A percentile compares a stretch with the other conserved stretches of the same genome.
These are phyloP conservation scores for Suillus subluteus DNA, from an alignment of 768 basidiomycete species.

Conservation along the genomic window DNA sequence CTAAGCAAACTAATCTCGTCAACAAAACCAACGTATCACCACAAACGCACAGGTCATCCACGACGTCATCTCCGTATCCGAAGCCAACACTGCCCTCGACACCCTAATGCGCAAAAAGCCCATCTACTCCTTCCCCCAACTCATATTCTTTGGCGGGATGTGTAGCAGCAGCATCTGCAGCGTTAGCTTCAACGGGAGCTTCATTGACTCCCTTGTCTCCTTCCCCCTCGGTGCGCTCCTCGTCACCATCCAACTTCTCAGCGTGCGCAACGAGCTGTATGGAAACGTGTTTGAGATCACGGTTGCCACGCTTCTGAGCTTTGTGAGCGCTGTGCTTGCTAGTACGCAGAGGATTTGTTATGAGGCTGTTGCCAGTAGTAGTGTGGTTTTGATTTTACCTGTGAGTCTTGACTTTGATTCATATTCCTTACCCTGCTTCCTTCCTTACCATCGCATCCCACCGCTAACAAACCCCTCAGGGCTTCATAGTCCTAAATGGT, in stretches of 20 bases:
- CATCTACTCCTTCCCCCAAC: constrained; percentile 61
- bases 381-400: constrained; percentile 81
- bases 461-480: constrained; percentile 29
- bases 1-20: neutral
- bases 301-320: constrained; percentile 78
- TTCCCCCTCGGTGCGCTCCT: constrained; percentile 80
- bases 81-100: constrained; percentile 73
- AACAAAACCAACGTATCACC: neutral
- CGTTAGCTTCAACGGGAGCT: constrained; percentile 72
- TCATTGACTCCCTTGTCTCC: constrained; percentile 73
- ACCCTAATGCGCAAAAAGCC: constrained; percentile 69
- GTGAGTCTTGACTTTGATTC: constrained; percentile 39
- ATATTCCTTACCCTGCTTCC: neutral
- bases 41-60: constrained; percentile 66
- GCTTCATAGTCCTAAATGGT: constrained; percentile 72
- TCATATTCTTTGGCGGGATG: constrained; percentile 73
- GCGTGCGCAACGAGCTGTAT: constrained; percentile 77
- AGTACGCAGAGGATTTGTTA: constrained; percentile 76
- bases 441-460: neutral
- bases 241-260: constrained; percentile 71
- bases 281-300: constrained; percentile 85
- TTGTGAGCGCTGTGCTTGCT: constrained; percentile 75
- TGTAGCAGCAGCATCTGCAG: constrained; percentile 78
- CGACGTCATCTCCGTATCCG: constrained; percentile 74
- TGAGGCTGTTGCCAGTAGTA: constrained; percentile 75